Conservation (phyloP, 345 rosid species). For the Arabis hirsuta region DNA sequence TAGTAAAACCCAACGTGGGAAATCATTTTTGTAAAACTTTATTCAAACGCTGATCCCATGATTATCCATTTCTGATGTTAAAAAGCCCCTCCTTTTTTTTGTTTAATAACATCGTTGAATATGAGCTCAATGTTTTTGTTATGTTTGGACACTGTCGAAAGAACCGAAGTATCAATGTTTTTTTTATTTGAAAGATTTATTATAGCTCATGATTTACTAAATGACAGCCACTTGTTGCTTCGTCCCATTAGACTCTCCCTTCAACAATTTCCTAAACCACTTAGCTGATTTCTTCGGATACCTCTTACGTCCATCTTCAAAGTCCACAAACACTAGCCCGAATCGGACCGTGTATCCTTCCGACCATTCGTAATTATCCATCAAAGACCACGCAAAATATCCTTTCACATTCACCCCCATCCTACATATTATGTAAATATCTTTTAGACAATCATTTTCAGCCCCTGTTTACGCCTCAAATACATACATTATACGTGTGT, state of each 20-base stretch:
- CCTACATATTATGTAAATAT: slow-evolving; percentile 30
- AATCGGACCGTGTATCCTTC: slow-evolving; percentile 50
- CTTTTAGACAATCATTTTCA: neutral
- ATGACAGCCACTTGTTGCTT: slow-evolving; percentile 33
- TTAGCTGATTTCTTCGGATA: slow-evolving; percentile 45
- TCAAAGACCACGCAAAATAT: slow-evolving; percentile 51
- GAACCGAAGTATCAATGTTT: neutral
- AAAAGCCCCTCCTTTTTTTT: no score
- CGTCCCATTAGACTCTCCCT: slow-evolving; percentile 12
- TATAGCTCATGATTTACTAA: slow-evolving; percentile 5
- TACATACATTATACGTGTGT: no score
- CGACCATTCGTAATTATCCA: slow-evolving; percentile 52
- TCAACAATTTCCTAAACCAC: slow-evolving; percentile 42
- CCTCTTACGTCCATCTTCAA: slow-evolving; percentile 43
- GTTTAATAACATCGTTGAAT: no score
- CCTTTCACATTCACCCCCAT: slow-evolving; percentile 51
- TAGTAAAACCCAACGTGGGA: no score
- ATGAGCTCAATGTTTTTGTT: neutral
- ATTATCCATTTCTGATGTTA: no score
- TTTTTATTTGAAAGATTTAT: neutral
- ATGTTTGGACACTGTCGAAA: neutral
- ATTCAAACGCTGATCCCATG: no score
- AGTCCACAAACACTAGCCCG: slow-evolving; percentile 53
- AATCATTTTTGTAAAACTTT: no score
- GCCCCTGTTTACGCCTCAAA: no score